phyloP scores from a whole-genome alignment of 768 basidiomycete species.

The Chalciporus piperatus region DNA sequence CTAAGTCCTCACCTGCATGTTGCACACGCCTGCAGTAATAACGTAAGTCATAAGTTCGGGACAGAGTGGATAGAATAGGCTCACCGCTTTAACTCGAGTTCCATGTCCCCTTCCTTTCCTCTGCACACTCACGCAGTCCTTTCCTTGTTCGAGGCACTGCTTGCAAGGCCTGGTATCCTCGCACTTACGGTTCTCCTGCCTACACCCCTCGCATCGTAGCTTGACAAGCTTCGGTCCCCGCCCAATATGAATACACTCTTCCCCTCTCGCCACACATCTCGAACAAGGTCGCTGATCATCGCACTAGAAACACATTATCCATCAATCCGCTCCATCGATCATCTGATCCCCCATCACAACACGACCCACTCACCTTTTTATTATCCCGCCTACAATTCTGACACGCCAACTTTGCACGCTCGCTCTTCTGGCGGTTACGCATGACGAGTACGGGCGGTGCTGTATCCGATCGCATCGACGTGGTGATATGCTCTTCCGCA shows the following conservation, averaged over 20 bases:
- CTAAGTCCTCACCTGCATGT: constrained; percentile 49
- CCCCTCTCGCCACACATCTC: constrained; percentile 52
- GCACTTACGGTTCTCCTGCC: constrained; percentile 54
- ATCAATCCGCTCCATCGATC: background rate
- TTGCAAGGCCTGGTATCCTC: constrained; percentile 58
- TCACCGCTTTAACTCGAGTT: constrained; percentile 58
- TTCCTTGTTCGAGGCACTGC: constrained; percentile 46
- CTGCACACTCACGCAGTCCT: constrained; percentile 47
- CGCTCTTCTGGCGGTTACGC: constrained; percentile 36
- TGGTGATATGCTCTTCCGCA: constrained; percentile 37
- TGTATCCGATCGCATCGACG: constrained; percentile 23
- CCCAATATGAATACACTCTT: constrained; percentile 56
- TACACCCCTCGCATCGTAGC: constrained; percentile 57
- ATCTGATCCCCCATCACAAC: background rate
- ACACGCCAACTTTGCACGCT: constrained; percentile 59
- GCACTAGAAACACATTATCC: constrained; percentile 38
- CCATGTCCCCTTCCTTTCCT: constrained; percentile 57
- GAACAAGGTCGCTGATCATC: constrained; percentile 62
- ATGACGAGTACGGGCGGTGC: constrained; percentile 20
- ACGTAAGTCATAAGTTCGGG: constrained; percentile 2
- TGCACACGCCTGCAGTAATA: constrained; percentile 48
- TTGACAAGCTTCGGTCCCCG: constrained; percentile 57
- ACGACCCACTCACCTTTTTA: constrained; percentile 50
- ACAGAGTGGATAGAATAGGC: constrained; percentile 21
- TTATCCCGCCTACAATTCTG: constrained; percentile 60